These are phyloP conservation scores for Vinca minor DNA, from an alignment of 257 asterid species.

Conservation along the genomic window DNA sequence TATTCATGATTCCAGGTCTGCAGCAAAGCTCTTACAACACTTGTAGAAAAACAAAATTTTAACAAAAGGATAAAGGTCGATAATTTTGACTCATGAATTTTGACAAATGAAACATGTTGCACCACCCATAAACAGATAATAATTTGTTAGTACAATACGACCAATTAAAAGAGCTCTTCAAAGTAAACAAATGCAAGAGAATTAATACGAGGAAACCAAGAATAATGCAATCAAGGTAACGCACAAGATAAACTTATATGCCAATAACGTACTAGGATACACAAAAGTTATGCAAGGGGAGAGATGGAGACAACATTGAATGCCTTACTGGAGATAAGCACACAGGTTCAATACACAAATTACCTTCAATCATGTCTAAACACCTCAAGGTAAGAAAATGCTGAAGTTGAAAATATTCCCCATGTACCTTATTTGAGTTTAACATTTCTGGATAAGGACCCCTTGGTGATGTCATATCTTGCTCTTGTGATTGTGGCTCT, in stretches of 20 bases:
- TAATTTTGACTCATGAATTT: background rate
- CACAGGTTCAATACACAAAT: background rate
- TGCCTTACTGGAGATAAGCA: background rate
- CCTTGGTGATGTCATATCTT: slow-evolving; percentile 62
- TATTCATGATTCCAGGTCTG: too few relatives aligned
- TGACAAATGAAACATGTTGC: background rate
- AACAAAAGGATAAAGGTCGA: background rate
- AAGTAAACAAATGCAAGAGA: background rate
- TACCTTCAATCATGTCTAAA: too few relatives aligned
- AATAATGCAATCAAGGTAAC: background rate
- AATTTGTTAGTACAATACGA: background rate
- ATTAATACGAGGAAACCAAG: background rate
- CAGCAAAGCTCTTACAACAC: too few relatives aligned
- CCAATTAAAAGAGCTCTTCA: background rate
- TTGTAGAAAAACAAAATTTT: too few relatives aligned
- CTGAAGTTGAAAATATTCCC: slow-evolving; percentile 1
- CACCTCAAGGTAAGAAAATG: background rate
- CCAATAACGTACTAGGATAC: background rate
- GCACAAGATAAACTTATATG: background rate
- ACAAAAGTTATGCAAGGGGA: background rate
- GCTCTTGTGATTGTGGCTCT: slow-evolving; percentile 56
- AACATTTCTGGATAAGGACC: slow-evolving; percentile 47
- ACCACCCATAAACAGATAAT: background rate
- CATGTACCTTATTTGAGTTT: slow-evolving; percentile 62
- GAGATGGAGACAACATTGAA: background rate